Base-by-base conservation (phyloP, 768 basidiomycete species). In the Phaeotremella fagi region DNA sequence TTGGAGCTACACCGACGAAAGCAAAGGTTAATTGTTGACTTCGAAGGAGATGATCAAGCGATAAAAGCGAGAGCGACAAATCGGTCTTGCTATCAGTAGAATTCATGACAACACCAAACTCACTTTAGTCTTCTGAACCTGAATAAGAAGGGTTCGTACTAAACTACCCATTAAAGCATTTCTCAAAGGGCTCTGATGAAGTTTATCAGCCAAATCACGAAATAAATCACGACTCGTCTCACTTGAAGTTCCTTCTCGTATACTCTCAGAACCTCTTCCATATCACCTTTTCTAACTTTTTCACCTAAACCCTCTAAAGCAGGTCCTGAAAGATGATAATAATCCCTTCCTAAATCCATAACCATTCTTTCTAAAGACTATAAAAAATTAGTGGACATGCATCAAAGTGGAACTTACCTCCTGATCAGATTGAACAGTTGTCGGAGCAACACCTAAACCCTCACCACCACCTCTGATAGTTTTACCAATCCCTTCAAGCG, bases 71-170 rank as follows among this genome's bases (percentile, higher is more conserved):
- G 73, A 92, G 84, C 58, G 92, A 88, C 48, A 95, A 83, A 73
- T 97, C 94, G 54, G 92, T 89, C 88, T 90, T 60, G 11, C 31
- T 24, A 45, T 7, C 31, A 20, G 52, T 50, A 41, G 29, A 18
- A 18, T 22, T 28, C 31, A 20, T 18, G 38, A 14, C 38, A 41
- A 20, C 6, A 12, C 38, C 38, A 45, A 15, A 58, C 67, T 48
- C n/a, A 86, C 90, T 79, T 97, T 98, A 53, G 90, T 86, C 72
- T 97, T 98, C 62, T 98, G 94, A 0, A 97, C 81, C 68, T 97
- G 94, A 26, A 99, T 85, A 59, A 98, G 84, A 43, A 90, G 76
- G 1, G 88, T 84, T 25, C 94, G 81, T 16, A 97, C 77, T 6
- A 98, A 78, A 14, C 84, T 86, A 3, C 94, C 94, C 4, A 80